Evolutionary conservation across 2,329 filamentous ascomycete species (phyloP).

Genomic region (Pseudogymnoascus verrucosus): DNA sequence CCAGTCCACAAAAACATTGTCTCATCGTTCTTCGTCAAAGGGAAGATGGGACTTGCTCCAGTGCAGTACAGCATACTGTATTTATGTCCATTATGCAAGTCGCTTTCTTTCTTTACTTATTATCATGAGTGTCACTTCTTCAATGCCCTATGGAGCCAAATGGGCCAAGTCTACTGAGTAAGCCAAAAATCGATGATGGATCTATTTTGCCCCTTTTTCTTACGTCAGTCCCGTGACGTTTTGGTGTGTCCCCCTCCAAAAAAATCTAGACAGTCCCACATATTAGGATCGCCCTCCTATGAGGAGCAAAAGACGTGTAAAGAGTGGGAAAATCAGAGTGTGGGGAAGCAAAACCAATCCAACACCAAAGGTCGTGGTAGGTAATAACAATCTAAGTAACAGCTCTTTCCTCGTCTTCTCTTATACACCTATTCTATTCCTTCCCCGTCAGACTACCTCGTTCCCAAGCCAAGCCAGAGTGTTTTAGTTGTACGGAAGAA

Average conservation of each 20-base stretch:
- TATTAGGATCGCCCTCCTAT: slow-evolving; percentile 3
- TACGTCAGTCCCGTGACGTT: slow-evolving; percentile 6
- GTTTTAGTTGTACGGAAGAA: neutral
- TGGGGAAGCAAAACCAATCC: slow-evolving; percentile 8
- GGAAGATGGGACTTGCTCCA: neutral
- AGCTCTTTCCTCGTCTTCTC: neutral
- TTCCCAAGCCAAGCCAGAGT: neutral
- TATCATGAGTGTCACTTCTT: neutral
- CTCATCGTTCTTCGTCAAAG: neutral
- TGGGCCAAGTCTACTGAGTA: neutral
- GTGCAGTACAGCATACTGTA: neutral
- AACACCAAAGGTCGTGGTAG: neutral
- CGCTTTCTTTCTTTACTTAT: neutral
- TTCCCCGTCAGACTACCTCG: neutral
- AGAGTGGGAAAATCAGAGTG: slow-evolving; percentile 1
- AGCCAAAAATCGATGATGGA: neutral
- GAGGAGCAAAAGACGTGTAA: slow-evolving; percentile 1
- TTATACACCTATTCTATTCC: neutral
- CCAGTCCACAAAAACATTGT: neutral
- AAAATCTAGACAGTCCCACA: slow-evolving; percentile 2
- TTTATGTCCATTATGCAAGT: neutral
- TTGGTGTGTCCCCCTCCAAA: neutral
- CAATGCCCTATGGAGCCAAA: neutral
- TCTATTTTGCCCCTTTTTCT: slow-evolving; percentile 7
- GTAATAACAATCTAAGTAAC: neutral